phyloP scores from a whole-genome alignment of 768 basidiomycete genomes.

The Cystobasidium tubakii region DNA sequence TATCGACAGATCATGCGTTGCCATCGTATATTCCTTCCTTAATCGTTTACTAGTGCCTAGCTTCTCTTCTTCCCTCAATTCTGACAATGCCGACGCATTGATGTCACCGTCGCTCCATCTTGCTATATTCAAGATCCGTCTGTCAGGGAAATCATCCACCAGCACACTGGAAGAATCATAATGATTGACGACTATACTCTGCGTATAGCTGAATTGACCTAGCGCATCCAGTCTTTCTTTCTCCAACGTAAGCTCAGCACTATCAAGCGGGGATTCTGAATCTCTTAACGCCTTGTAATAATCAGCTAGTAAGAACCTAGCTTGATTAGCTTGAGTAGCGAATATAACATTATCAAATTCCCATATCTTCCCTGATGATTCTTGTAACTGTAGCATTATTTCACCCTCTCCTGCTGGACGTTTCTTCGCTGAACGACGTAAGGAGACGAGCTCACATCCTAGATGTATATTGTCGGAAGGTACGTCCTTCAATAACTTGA shows the following conservation, averaged over 20 bases:
- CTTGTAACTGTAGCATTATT: conserved; percentile 12
- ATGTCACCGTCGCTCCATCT: conserved; percentile 26
- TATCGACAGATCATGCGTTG: conserved; percentile 30
- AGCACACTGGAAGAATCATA: conserved; percentile 58
- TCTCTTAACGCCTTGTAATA: conserved; percentile 38
- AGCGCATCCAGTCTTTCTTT: conserved; percentile 53
- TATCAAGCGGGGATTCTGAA: conserved; percentile 27
- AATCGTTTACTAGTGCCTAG: neutral
- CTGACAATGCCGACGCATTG: conserved; percentile 21
- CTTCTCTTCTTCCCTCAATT: conserved; percentile 14
- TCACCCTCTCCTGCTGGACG: neutral
- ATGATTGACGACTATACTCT: conserved; percentile 60
- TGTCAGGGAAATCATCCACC: conserved; percentile 55
- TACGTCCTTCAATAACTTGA: conserved; percentile 54
- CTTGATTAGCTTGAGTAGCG: conserved; percentile 68
- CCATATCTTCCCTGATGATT: neutral
- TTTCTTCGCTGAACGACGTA: conserved; percentile 48
- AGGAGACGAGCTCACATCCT: conserved; percentile 54
- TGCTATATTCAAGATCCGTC: conserved; percentile 62
- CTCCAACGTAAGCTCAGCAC: conserved; percentile 38
- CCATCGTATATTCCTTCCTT: conserved; percentile 22
- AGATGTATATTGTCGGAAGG: conserved; percentile 56
- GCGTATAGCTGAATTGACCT: conserved; percentile 56
- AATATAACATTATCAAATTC: conserved; percentile 63
- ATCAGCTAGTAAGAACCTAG: conserved; percentile 55